These are phyloP conservation scores for Tuctoria greenei DNA, from an alignment of 176 grass and related monocot genomes.

Conservation along the genomic window DNA sequence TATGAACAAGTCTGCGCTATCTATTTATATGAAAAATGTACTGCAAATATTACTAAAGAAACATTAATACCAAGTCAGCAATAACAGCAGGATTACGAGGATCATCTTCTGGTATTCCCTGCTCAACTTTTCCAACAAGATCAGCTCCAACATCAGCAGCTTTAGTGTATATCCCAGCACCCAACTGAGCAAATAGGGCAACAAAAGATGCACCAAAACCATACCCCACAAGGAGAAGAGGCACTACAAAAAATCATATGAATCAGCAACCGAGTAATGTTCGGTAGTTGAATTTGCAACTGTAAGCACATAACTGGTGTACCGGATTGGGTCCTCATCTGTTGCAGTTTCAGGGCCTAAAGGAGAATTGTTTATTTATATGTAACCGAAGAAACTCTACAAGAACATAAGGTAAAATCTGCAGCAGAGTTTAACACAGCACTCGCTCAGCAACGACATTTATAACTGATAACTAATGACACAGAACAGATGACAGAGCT, in stretches of 20 bases:
- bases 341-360: background rate
- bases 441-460: background rate
- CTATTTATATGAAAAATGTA: background rate
- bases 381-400: background rate
- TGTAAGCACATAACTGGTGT: conserved; percentile 23
- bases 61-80: conserved; percentile 88
- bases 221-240: conserved; percentile 99
- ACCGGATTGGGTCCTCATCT: background rate
- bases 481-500: background rate
- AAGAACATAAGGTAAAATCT: background rate
- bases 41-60: conserved; percentile 29
- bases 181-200: conserved; percentile 98
- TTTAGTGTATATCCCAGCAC: conserved; percentile 98
- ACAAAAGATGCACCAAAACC: conserved; percentile 99
- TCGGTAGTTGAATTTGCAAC: conserved; percentile 2
- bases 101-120: conserved; percentile 99
- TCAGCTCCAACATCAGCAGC: conserved; percentile 99
- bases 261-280: conserved; percentile 14
- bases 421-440: background rate
- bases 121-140: conserved; percentile 97
- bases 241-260: conserved; percentile 68
- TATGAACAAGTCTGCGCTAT: conserved; percentile 26
- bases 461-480: background rate
- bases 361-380: background rate
- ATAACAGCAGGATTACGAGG: conserved; percentile 99